These are phyloP conservation scores for Fraxinus albicans DNA, from an alignment of 305 asterid species.

Conservation along the genomic window DNA sequence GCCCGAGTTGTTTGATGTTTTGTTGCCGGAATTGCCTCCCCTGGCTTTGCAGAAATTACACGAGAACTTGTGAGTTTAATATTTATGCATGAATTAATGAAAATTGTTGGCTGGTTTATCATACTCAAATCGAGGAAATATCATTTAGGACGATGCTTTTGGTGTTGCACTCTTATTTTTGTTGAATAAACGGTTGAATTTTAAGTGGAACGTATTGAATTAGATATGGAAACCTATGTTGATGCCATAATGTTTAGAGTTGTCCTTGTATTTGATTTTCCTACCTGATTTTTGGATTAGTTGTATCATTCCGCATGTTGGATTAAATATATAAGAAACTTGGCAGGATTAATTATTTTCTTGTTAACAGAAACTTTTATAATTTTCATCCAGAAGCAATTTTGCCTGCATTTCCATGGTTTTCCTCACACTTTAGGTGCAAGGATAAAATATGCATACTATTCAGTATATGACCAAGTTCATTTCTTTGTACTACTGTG, in stretches of 20 bases:
- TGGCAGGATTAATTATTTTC: background rate
- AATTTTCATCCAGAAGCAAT: background rate
- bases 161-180: background rate
- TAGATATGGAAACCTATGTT: background rate
- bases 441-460: background rate
- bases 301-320: background rate
- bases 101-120: background rate
- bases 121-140: background rate
- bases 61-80: slow-evolving; percentile 48
- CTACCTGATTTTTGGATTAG: background rate
- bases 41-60: slow-evolving; percentile 66
- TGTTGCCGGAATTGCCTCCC: slow-evolving; percentile 72
- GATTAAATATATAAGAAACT: background rate
- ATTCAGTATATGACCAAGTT: background rate
- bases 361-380: background rate
- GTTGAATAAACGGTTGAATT: background rate
- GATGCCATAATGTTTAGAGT: background rate
- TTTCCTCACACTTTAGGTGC: background rate
- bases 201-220: background rate
- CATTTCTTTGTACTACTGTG: background rate
- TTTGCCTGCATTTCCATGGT: background rate
- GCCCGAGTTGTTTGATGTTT: slow-evolving; percentile 53
- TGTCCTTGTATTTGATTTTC: background rate
- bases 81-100: background rate
- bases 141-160: background rate